Base-by-base conservation (phyloP, 1,284 basidiomycete species). In the Leccinum solheimii region DNA sequence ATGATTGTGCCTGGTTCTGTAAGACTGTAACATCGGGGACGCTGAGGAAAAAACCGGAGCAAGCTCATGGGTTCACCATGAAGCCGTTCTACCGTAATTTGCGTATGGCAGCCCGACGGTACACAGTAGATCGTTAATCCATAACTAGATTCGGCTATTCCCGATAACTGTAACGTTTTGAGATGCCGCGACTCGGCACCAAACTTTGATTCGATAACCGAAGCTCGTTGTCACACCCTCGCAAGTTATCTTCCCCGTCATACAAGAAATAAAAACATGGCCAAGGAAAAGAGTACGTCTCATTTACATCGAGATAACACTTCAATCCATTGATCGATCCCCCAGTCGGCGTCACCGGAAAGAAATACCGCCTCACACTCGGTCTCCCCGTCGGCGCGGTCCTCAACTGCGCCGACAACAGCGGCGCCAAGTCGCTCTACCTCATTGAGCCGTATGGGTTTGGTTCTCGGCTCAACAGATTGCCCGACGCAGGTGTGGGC, bases 341-440 rank as follows among this genome's bases (percentile, higher is more conserved):
- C 62, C 27, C 14, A 73, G 74, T 71, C 40, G 72, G 72, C 23
- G 76, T 81, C 62, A 78, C 94, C 76, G 96, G 96, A 78, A 97
- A 92, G 83, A 99, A 98, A 83, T 98, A 92, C 88, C 91, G 96
- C 74, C 86, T 99, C 83, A 95, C 95, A 68, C 90, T 97, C 73
- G 95, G 94, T 91, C 88, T 98, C 70, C 97, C 97, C 72, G 94
- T 95, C 73, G 97, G 97, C 75, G 97, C 97, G 75, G 97, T 99
- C 71, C 87, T 99, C 79, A 99, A 99, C 82, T 99, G 97, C 81
- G 96, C 96, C 63, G 97, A 99, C 86, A 99, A 99, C 91, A 95
- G 93, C 72, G 97, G 97, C 71, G 97, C 97, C 71, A 99, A 98
- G 85, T 95, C 92, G 68, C 86, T 97, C 67, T 97, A 83, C 81